Conservation (phyloP, 495 filamentous ascomycete genomes). For the Aspergillus panamensis region DNA sequence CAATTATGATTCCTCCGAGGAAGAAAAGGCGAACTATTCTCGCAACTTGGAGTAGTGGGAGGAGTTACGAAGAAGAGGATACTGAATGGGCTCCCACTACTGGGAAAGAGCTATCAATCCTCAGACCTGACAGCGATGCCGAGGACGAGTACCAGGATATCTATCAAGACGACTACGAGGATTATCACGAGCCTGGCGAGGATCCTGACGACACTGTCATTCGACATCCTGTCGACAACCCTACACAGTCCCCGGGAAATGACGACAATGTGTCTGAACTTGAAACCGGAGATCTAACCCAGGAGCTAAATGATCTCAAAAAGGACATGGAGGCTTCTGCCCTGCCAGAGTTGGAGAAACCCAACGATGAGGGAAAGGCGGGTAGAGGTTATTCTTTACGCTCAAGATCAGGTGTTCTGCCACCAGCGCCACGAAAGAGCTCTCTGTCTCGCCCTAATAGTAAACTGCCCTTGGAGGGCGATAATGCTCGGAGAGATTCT, state of each 20-base stretch:
- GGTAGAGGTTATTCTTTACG: constrained; percentile 13
- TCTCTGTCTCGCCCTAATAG: constrained; percentile 7
- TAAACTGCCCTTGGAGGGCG: constrained; percentile 4
- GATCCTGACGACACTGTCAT: constrained; percentile 43
- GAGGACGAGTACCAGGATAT: constrained; percentile 6
- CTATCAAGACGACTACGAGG: constrained; percentile 23
- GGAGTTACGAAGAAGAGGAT: constrained; percentile 33
- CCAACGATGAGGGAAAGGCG: constrained; percentile 15
- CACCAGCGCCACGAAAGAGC: constrained; percentile 13
- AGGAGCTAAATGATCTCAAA: constrained; percentile 43
- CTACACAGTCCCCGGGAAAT: constrained; percentile 29
- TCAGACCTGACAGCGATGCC: constrained; percentile 10
- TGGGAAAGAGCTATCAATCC: constrained; percentile 18
- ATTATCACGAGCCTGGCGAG: constrained; percentile 30
- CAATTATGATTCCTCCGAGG: constrained; percentile 68
- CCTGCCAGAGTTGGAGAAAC: constrained; percentile 19
- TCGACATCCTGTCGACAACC: constrained; percentile 33
- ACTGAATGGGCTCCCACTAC: constrained; percentile 35
- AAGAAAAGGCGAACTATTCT: constrained; percentile 61
- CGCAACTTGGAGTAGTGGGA: constrained; percentile 31
- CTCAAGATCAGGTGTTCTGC: constrained; percentile 9
- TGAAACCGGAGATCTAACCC: constrained; percentile 39
- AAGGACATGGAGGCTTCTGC: constrained; percentile 37
- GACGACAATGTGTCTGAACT: constrained; percentile 39
- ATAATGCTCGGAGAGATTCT: constrained; percentile 27